These are phyloP conservation scores for Solanum etuberosum DNA, from an alignment of 257 asterid genomes.

Conservation along the genomic window DNA sequence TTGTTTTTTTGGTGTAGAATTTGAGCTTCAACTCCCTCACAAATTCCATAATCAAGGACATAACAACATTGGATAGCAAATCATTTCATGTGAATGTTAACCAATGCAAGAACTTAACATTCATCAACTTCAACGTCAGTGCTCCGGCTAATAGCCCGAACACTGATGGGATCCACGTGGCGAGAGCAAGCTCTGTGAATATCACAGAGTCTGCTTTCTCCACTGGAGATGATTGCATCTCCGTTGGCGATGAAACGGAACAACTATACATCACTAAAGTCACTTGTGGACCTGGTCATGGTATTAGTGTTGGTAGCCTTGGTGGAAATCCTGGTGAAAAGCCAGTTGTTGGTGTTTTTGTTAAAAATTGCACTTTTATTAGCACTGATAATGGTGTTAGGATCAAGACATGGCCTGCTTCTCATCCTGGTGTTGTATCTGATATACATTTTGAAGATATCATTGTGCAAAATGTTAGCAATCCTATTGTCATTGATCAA, in stretches of 20 bases:
- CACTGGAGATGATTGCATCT: constrained; percentile 33
- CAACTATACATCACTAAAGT: constrained; percentile 9
- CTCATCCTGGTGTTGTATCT: constrained; percentile 7
- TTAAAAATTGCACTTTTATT: constrained; percentile 13
- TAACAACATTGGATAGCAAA: constrained; percentile 22
- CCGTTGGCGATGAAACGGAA: constrained; percentile 21
- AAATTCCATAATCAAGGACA: constrained; percentile 2
- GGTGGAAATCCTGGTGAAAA: constrained; percentile 16
- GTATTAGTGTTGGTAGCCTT: constrained; percentile 27
- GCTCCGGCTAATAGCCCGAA: constrained; percentile 29
- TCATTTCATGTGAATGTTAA: constrained; percentile 22
- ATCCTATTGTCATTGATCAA: constrained; percentile 23
- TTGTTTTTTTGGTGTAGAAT: neutral
- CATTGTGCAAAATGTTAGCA: constrained; percentile 18
- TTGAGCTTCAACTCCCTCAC: constrained; percentile 15
- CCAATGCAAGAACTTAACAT: constrained; percentile 15
- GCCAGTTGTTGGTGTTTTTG: constrained; percentile 9
- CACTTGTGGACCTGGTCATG: constrained; percentile 33
- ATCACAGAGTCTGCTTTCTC: constrained; percentile 6
- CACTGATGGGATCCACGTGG: constrained; percentile 37
- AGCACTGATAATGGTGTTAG: constrained; percentile 22
- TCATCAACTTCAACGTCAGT: neutral
- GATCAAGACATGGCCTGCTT: constrained; percentile 23
- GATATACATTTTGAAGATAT: constrained; percentile 12
- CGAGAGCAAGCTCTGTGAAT: constrained; percentile 5